Evolutionary conservation across 805 yeast species (phyloP).

Genomic region (Pichia exigua): DNA sequence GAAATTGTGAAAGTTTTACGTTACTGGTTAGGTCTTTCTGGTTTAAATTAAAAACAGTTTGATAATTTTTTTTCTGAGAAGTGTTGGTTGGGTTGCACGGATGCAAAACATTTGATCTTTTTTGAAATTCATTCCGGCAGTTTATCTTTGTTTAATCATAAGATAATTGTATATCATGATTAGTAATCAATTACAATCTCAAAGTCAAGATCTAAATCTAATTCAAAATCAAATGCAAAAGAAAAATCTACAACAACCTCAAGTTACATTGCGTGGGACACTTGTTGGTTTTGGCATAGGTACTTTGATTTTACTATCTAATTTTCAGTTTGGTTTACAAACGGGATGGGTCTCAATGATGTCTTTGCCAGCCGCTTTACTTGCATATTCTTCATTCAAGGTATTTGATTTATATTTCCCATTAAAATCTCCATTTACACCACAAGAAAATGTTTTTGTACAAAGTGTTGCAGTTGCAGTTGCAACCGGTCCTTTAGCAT

Average conservation of each 20-base stretch:
- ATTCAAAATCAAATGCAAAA: background rate
- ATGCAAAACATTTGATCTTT: background rate
- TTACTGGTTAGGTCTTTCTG: no score
- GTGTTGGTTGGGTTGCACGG: background rate
- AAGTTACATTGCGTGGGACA: conserved; percentile 67
- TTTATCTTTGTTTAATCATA: background rate
- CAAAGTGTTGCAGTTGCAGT: conserved; percentile 94
- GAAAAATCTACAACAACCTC: conserved; percentile 34
- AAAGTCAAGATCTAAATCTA: background rate
- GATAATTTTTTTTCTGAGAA: background rate
- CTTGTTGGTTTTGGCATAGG: conserved; percentile 80
- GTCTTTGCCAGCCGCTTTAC: conserved; percentile 88
- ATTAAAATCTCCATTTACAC: conserved; percentile 48
- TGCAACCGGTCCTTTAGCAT: conserved; percentile 95
- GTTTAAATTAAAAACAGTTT: no score
- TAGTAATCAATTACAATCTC: background rate
- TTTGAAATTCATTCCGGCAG: no score
- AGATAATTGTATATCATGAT: background rate
- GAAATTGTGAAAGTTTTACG: no score
- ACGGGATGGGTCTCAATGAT: conserved; percentile 99
- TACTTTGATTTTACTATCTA: conserved; percentile 74
- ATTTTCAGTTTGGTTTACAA: conserved; percentile 93
- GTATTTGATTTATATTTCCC: conserved; percentile 29
- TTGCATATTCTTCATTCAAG: conserved; percentile 80
- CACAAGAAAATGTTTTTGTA: conserved; percentile 89